Percentiles rank a stretch among this genome's conserved stretches.
Conservation (phyloP, 495 filamentous ascomycete genomes). For the Elaphomyces granulatus region DNA sequence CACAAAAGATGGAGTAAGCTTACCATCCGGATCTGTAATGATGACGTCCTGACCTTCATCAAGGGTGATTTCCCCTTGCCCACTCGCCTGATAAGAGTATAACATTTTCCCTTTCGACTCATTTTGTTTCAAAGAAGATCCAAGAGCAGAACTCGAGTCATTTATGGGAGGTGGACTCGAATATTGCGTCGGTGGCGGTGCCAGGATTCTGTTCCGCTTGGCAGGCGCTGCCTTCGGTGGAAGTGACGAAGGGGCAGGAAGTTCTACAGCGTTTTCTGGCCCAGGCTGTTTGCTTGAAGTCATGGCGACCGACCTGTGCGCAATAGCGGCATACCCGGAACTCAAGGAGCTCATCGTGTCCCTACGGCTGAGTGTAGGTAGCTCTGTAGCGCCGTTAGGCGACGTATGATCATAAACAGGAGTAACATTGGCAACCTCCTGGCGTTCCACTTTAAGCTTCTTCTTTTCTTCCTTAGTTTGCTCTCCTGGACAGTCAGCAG, state of each 20-base stretch:
- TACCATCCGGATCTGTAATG: slow-evolving; percentile 83
- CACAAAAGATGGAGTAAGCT: too few relatives aligned
- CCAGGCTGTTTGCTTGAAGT: slow-evolving; percentile 31
- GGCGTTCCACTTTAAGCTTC: slow-evolving; percentile 69
- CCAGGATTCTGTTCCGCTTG: slow-evolving; percentile 58
- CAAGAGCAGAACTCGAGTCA: slow-evolving; percentile 17
- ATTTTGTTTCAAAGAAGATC: slow-evolving; percentile 10
- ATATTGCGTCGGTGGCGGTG: slow-evolving; percentile 75
- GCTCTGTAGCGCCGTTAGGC: slow-evolving; percentile 23
- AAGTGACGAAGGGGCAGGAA: slow-evolving; percentile 18
- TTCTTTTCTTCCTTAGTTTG: slow-evolving; percentile 88
- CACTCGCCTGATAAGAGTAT: slow-evolving; percentile 67
- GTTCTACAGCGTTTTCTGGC: slow-evolving; percentile 20
- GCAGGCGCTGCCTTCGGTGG: slow-evolving; percentile 19
- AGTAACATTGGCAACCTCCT: slow-evolving; percentile 57
- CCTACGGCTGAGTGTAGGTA: slow-evolving; percentile 50
- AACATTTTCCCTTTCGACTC: slow-evolving; percentile 76
- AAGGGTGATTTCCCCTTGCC: slow-evolving; percentile 66
- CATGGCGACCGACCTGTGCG: slow-evolving; percentile 55
- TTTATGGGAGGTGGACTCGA: slow-evolving; percentile 43
- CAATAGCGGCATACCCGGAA: slow-evolving; percentile 75
- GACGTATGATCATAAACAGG: slow-evolving; percentile 23
- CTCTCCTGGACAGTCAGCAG: slow-evolving; percentile 88
- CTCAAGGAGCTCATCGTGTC: slow-evolving; percentile 90
- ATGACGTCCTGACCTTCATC: slow-evolving; percentile 59